Conservation (phyloP, 768 basidiomycete genomes). For the Calvatia gigantea region DNA sequence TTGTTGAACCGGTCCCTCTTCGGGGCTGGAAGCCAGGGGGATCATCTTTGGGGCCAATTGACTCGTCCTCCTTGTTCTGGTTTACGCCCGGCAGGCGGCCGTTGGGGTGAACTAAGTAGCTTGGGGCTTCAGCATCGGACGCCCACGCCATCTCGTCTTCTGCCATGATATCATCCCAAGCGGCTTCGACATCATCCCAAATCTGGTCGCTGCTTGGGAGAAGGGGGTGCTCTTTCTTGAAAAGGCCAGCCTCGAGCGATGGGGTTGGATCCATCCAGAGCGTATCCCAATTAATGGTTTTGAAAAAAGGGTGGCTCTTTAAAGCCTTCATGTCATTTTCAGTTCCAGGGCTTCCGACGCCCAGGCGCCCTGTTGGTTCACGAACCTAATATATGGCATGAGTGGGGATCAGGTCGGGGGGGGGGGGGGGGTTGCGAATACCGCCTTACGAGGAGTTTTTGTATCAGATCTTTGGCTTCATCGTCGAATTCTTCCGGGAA, state of each 20-base stretch:
- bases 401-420: not conserved
- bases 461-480: conserved; percentile 77
- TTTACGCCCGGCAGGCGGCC: not conserved
- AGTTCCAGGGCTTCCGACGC: conserved; percentile 29
- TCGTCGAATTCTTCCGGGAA: conserved; percentile 86
- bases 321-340: conserved; percentile 9
- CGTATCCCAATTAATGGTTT: conserved; percentile 50
- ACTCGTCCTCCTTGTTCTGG: not conserved
- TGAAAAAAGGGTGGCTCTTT: conserved; percentile 17
- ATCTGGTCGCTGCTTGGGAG: conserved; percentile 28
- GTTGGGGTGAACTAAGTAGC: conserved; percentile 4
- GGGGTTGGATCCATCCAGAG: conserved; percentile 68
- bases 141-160: conserved; percentile 48
- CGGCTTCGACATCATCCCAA: conserved; percentile 53
- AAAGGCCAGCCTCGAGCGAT: conserved; percentile 47
- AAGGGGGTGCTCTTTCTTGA: conserved; percentile 21
- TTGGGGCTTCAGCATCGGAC: conserved; percentile 36
- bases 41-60: not conserved
- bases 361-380: conserved; percentile 58
- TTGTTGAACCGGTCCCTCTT: conserved; percentile 16
- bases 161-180: conserved; percentile 49
- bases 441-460: conserved; percentile 63
- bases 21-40: conserved; percentile 13
- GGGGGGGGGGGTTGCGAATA: not conserved
- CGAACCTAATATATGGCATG: conserved; percentile 34